Conservation (phyloP, 108 stramenopile genomes). For the Conticribra guillardii region DNA sequence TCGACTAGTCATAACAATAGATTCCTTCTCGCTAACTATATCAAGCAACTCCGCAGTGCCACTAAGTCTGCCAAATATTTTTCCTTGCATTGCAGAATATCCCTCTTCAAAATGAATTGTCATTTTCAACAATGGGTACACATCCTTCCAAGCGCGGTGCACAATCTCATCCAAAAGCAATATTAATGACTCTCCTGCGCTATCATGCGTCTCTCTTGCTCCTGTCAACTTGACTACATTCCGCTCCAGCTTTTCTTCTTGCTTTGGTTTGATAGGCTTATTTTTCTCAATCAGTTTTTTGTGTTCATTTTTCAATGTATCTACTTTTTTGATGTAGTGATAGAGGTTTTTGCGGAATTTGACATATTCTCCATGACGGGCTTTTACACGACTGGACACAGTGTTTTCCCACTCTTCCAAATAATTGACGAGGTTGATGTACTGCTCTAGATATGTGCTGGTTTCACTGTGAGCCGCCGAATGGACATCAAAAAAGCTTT, state of each 20-base stretch:
- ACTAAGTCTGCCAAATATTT: constrained; percentile 16
- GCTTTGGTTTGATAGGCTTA: constrained; percentile 33
- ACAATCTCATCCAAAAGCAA: constrained; percentile 44
- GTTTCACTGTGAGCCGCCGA: constrained; percentile 33
- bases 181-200: constrained; percentile 26
- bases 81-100: constrained; percentile 34
- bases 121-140: constrained; percentile 41
- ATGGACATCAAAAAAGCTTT: constrained; percentile 44
- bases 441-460: constrained; percentile 19
- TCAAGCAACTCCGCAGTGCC: constrained; percentile 20
- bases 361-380: constrained; percentile 27
- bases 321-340: constrained; percentile 47
- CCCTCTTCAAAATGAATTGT: constrained; percentile 35
- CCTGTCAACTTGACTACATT: constrained; percentile 44
- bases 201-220: constrained; percentile 43
- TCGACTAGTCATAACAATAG: constrained; percentile 18
- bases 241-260: constrained; percentile 46
- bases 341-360: constrained; percentile 38
- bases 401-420: constrained; percentile 45
- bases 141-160: constrained; percentile 45
- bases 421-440: constrained; percentile 35
- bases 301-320: constrained; percentile 26
- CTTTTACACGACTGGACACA: constrained; percentile 32
- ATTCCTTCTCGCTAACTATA: constrained; percentile 14
- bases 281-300: constrained; percentile 31